Conservation (phyloP, 257 asterid genomes). For the Linaria vulgaris region DNA sequence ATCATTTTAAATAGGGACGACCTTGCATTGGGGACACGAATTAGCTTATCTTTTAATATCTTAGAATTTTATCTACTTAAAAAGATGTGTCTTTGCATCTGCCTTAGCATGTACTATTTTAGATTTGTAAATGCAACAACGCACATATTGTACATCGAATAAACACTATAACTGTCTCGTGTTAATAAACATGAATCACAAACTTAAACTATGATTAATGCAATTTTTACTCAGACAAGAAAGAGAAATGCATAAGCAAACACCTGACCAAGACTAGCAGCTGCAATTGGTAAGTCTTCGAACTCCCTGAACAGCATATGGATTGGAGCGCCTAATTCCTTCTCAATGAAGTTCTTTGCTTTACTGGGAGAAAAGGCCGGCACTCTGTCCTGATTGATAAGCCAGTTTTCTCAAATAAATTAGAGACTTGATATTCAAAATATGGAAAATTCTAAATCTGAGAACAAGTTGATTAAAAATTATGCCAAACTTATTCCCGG, state of each 20-base stretch:
- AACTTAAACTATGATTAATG: background rate
- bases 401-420: slow-evolving; percentile 14
- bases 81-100: background rate
- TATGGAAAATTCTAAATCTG: background rate
- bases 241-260: slow-evolving; percentile 36
- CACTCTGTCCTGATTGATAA: slow-evolving; percentile 77
- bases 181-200: background rate
- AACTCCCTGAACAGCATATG: slow-evolving; percentile 67
- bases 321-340: slow-evolving; percentile 83
- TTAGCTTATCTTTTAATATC: no score
- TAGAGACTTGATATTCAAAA: slow-evolving; percentile 12
- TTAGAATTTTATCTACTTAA: no score
- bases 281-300: slow-evolving; percentile 94
- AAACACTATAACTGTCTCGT: no score
- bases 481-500: background rate
- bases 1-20: no score
- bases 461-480: background rate
- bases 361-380: slow-evolving; percentile 85
- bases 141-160: background rate
- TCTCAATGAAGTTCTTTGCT: slow-evolving; percentile 69
- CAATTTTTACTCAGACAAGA: background rate
- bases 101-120: background rate
- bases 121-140: background rate
- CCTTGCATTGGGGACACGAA: no score
- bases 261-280: slow-evolving; percentile 99